Base-by-base conservation (phyloP, 139 green algal genomes). In the Chlamydomonas urium region DNA sequence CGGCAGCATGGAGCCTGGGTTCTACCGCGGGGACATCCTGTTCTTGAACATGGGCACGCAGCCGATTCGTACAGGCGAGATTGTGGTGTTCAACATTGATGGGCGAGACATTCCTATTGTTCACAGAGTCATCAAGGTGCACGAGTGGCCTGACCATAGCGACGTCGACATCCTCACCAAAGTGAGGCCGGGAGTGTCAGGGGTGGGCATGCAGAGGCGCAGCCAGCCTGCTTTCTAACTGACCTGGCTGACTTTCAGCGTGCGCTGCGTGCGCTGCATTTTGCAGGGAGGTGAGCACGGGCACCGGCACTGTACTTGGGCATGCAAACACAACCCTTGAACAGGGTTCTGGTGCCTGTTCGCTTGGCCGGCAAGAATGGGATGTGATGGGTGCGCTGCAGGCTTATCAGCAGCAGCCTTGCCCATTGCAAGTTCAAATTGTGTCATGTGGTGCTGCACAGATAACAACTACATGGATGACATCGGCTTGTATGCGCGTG, bases 401-500 rank as follows among this genome's bases (percentile, higher is more conserved):
- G n/a, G n/a, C n/a, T n/a, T n/a, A n/a, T n/a, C n/a, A 14, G n/a
- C 21, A 26, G 10, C 48, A 28, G 19, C 4, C 21, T 23, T 60
- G 48, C n/a, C n/a, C 17, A 26, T 60, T 26, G 19, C 48, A 32
- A 23, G 21, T 23, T 32, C 19, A 28, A 32, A 8, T 14, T 23
- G 28, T 28, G 23, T 10, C 10, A 28, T 38, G 31, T 17, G 29
- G 26, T 66, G 31, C n/a, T n/a, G n/a, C n/a, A n/a, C 14, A 56
- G 94, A 99, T 85, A 98, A 97, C 81, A 99, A 99, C 87, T 95
- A 89, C 60, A 87, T 67, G 60, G 60, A 99, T 69, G 94, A 99
- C 75, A 78, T 89, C 6, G 78, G 75, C 47, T 76, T 98, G 70
- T 98, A 98, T 75, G 85, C 84, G 0, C 66, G 74, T 21, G 95